Base-by-base conservation (phyloP, 140 eudicot species). In the Bidens hawaiensis region DNA sequence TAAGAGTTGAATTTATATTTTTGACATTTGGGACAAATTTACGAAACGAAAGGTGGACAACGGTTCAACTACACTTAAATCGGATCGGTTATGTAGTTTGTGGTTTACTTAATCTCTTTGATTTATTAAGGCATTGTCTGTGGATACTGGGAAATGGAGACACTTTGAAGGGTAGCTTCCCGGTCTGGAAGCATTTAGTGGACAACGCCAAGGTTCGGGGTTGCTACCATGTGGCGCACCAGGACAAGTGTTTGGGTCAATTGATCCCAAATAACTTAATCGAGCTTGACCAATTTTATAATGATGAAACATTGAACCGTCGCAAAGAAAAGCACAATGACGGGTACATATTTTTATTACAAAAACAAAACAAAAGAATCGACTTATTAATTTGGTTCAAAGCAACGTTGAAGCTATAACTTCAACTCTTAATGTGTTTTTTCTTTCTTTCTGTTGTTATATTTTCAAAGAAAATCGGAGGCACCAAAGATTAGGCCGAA, bases 121-220 rank as follows among this genome's bases (percentile, higher is more conserved):
- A n/a, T 64, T 54, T 63, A 40, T 60, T 18, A 43, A 88, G 96
- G 85, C 51, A 82, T 52, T 84, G 96, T 71, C 81, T 88, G 6
- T 83, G 90, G 89, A 85, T 89, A 81, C 19, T 89, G 45, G 97
- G 97, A 27, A 79, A 79, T 69, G 85, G 76, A n/a, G 62, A 72
- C 59, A 83, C 91, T n/a, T 45, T 89, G 53, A 33, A 27, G 26
- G 28, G 12, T 16, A 69, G 95, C 45, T 72, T 66, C 53, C 51
- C 73, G 11, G 71, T 80, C 14, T 89, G 97, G 97, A 27, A 36
- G 67, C 58, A 63, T 14, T 54, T 89, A 55, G 83, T 85, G 18
- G 4, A 18, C 17, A 73, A 85, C 53, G 91, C 97, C 27, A 68
- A 71, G 60, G 24, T 11, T 16, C 71, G 82, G 21, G 54, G 78